A percentile compares a stretch with the other conserved stretches of the same genome.
phyloP scores from a whole-genome alignment of 257 asterid species.

The Catharanthus roseus region DNA sequence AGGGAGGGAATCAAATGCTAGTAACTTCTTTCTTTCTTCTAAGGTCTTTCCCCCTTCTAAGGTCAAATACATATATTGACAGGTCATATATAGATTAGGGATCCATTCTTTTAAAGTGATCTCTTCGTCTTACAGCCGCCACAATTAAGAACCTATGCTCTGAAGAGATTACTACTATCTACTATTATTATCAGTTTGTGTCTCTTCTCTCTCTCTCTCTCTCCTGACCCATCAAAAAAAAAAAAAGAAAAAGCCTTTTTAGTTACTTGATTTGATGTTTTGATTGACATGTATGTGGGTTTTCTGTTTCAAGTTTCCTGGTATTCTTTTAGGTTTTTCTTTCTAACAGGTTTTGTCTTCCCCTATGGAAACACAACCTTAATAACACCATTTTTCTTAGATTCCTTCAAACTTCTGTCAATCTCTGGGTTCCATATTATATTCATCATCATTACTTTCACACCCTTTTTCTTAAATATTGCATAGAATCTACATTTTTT shows the following conservation, averaged over 20 bases:
- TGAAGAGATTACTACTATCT: too few species aligned
- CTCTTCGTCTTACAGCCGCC: slow-evolving; percentile 40
- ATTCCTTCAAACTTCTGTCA: slow-evolving; percentile 24
- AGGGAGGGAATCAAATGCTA: slow-evolving; percentile 59
- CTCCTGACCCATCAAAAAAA: slow-evolving; percentile 14
- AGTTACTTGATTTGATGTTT: slow-evolving; percentile 31
- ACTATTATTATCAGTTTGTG: slow-evolving; percentile 8
- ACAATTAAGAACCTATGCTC: slow-evolving; percentile 20
- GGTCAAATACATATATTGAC: not conserved
- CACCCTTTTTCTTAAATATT: not conserved
- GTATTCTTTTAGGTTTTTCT: slow-evolving; percentile 1
- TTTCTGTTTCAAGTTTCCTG: slow-evolving; percentile 6
- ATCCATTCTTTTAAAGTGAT: slow-evolving; percentile 18
- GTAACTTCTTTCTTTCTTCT: too few species aligned
- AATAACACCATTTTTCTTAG: slow-evolving; percentile 1
- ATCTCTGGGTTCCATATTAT: slow-evolving; percentile 21
- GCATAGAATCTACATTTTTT: too few species aligned
- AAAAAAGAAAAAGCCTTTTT: slow-evolving; percentile 16
- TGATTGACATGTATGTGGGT: slow-evolving; percentile 27
- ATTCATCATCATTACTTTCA: slow-evolving; percentile 20
- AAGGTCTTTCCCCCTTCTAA: too few species aligned
- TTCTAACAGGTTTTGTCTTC: slow-evolving; percentile 33
- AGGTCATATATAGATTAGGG: too few species aligned
- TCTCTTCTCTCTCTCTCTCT: not conserved
- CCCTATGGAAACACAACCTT: slow-evolving; percentile 42